Conservation (phyloP, 352 stramenopile species). For the Globisporangium viniferum region DNA sequence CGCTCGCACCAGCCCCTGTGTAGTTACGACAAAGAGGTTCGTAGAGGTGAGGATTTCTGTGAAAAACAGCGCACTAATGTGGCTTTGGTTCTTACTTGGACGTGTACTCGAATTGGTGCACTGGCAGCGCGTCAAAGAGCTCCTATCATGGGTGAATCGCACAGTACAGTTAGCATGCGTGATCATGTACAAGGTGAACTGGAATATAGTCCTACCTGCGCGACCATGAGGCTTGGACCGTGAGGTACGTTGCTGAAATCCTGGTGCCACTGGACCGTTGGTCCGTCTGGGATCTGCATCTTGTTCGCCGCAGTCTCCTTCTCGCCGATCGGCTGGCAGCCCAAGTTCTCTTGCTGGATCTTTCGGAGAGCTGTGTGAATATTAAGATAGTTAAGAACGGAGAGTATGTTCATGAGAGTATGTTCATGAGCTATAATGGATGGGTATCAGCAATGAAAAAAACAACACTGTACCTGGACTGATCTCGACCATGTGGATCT, state of each 20-base stretch:
- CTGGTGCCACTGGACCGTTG: constrained; percentile 83
- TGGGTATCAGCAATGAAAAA: not conserved
- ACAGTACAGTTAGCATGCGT: not conserved
- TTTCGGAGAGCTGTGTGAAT: constrained; percentile 54
- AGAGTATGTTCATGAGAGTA: not conserved
- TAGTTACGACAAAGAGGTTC: not conserved
- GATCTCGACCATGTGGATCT: constrained; percentile 92
- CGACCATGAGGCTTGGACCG: constrained; percentile 85
- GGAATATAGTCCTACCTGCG: constrained; percentile 38
- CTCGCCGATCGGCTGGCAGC: constrained; percentile 38
- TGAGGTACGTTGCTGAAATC: constrained; percentile 77
- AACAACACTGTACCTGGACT: constrained; percentile 35
- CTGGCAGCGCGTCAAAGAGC: constrained; percentile 93
- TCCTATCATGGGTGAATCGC: constrained; percentile 41
- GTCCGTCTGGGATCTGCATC: constrained; percentile 51
- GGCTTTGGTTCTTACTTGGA: constrained; percentile 23
- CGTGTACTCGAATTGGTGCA: constrained; percentile 96
- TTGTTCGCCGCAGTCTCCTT: constrained; percentile 28
- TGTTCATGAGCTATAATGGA: not conserved
- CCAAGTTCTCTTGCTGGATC: constrained; percentile 88
- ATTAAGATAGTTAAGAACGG: too few species aligned
- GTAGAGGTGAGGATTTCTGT: not conserved
- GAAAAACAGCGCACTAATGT: too few species aligned
- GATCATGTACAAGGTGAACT: not conserved
- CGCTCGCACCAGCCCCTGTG: constrained; percentile 88